Conservation (phyloP, 2,329 filamentous ascomycete species). For the Colletotrichum endophyticum region DNA sequence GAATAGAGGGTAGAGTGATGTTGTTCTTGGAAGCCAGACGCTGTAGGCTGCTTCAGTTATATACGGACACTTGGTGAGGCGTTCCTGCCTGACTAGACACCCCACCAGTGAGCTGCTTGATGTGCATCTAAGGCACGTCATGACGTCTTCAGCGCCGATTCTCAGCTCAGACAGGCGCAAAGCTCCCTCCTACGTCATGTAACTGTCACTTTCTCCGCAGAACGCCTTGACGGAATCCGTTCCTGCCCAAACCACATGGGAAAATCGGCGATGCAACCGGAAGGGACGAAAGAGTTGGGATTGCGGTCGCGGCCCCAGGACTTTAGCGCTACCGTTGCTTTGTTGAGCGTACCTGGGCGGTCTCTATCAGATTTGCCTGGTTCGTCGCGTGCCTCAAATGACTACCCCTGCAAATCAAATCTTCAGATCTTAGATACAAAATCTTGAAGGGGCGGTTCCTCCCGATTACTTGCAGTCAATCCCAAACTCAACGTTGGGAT, state of each 20-base stretch:
- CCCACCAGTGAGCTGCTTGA: not conserved
- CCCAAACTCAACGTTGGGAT: not conserved
- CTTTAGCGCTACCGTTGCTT: not conserved
- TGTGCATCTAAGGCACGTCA: not conserved
- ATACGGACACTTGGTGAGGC: not conserved
- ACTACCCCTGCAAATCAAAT: not conserved
- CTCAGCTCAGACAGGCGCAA: constrained; percentile 11
- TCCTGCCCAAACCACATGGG: constrained; percentile 2
- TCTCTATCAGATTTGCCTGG: not conserved
- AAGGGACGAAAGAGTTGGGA: not conserved
- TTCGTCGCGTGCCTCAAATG: not conserved
- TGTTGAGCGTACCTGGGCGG: not conserved
- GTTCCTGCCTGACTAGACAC: not conserved
- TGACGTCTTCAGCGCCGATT: constrained; percentile 16
- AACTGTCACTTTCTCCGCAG: constrained; percentile 10
- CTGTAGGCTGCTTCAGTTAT: not conserved
- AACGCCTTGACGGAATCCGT: not conserved
- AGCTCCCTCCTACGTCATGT: constrained; percentile 15
- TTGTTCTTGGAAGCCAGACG: too few species aligned
- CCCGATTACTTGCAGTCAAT: not conserved
- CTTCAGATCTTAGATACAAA: not conserved
- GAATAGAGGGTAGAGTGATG: not conserved
- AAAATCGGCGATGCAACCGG: constrained; percentile 5
- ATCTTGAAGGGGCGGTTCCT: not conserved
- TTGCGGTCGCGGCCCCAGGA: not conserved